Evolutionary conservation across 1,284 basidiomycete genomes (phyloP), one percentile per base, ranked within the genome.

Genomic region (Cystobasidium sp.): DNA sequence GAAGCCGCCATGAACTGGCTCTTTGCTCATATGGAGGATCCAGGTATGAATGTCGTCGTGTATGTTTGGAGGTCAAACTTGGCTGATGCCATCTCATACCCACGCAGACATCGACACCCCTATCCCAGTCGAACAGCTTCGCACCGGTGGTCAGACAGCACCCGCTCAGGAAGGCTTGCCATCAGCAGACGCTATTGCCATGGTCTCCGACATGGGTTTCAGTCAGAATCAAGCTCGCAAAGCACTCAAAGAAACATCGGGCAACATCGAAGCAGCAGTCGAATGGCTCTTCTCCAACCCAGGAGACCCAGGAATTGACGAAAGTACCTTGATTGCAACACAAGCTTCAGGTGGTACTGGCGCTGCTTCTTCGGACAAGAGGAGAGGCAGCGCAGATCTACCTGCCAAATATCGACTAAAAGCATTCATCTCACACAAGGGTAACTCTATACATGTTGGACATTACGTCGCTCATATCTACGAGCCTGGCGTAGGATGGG

Each of bases 261-360:
- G 89, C 20, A 88, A 93, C 79, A 83, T 88, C 0, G 94, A 96
- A 78, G 87, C 91, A 31, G 95, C 95, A 0, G 89, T 98, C 3
- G 95, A 97, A 77, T 99, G 96, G 96, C 84, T 98, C n/a, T 98
- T 99, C 84, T 93, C 88, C 76, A 92, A 99, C 80, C 91, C 94
- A 0, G 93, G 93, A 73, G 94, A 97, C 78, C 85, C 82, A 1
- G 94, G 93, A 22, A 58, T 82, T 7, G 68, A 80, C 1, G 59
- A 79, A 20, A 16, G 66, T n/a, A 1, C 37, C 43, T 10, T 63
- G 80, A 22, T 59, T 76, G 22, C 77, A 14, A 67, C 74, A 39
- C 73, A 66, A 0, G 44, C 18, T 12, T 14, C 58, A 24, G 22
- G 43, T 6, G 24, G 49, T 22, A 43, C 31, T 31, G 31, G 31